Base-by-base conservation (phyloP, 2,329 filamentous ascomycete species). In the Aureobasidium musti region DNA sequence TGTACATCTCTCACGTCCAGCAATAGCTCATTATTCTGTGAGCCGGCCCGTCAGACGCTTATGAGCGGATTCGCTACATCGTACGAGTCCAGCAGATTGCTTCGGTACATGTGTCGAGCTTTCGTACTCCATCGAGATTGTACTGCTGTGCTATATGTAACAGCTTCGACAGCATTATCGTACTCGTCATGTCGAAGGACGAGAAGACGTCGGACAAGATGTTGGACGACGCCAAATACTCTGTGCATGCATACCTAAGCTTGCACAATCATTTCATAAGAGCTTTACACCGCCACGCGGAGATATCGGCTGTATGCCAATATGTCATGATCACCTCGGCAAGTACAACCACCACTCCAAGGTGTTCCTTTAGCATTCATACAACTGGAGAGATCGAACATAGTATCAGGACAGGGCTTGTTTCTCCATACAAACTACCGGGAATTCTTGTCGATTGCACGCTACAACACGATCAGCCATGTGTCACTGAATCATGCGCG, bases 401-500 rank as follows among this genome's bases (percentile, higher is more conserved):
- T 28, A 17, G 14, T 11, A 13, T 26, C 1, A 14, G 5, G 11
- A 28, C 23, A 28, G 19, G 14, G 10, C 8, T 4, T 28, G 13
- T 13, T 7, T 28, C 45, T 5, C 1, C 3, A 10, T 17, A n/a
- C n/a, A n/a, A n/a, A n/a, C n/a, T n/a, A n/a, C n/a, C n/a, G n/a
- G n/a, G n/a, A n/a, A n/a, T n/a, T n/a, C n/a, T n/a, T n/a, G n/a
- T n/a, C n/a, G n/a, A n/a, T n/a, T n/a, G n/a, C n/a, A n/a, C n/a
- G n/a, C n/a, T n/a, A n/a, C n/a, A 30, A 43, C 17, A 23, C 21
- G 2, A 28, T 5, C 14, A 30, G 37, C 37, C 6, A 57, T 57
- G 37, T 41, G 35, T 28, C 37, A 41, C 7, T 57, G 53, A 57
- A 41, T 43, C 53, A 57, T 57, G 53, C 53, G 41, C n/a, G 37